Base-by-base conservation (phyloP, 2,329 filamentous ascomycete species). In the Xylariaceae sp. region DNA sequence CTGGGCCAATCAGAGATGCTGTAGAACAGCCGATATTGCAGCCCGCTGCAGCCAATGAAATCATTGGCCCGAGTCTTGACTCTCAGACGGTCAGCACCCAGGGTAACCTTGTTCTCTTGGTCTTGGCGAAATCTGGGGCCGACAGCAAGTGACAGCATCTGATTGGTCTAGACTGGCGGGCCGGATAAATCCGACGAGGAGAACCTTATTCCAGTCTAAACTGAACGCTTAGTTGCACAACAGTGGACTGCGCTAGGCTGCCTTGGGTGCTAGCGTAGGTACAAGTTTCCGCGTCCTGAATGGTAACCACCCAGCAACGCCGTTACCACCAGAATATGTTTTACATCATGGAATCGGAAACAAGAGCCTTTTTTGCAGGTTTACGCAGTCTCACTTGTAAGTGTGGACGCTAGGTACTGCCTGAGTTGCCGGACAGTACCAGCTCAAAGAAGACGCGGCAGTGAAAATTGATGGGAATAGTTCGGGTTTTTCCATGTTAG, bases 131-230 rank as follows among this genome's bases (percentile, higher is more conserved):
- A 51, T 48, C 39, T 56, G 54, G 57, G 47, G 55, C 54, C 48
- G 53, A 59, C 39, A 55, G 53, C 11, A 23, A n/a, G 37, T n/a
- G 13, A 10, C 6, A 9, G 4, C 7, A 23, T 48, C 9, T 52
- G 54, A 61, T 61, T 61, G 61, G 61, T 13, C 15, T n/a, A n/a
- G n/a, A 23, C 15, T 10, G 1, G n/a, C 59, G 56, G 61, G 45
- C 57, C 61, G 61, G 61, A 56, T 57, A 51, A 61, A 57, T 55
- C 59, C 56, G 59, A 35, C 49, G 41, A 48, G 45, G 47, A 45
- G 47, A 60, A 57, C 57, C 51, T 59, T 41, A 41, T 47, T 39
- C 51, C 51, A n/a, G 39, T 53, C 39, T 44, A 4, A 52, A 34
- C 11, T 35, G 18, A 35, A 49, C 50, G 17, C 51, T 47, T 34